A percentile compares a stretch with the other conserved stretches of the same genome.
Conservation (phyloP, 805 yeast species). For the Candida namnaoensis region DNA sequence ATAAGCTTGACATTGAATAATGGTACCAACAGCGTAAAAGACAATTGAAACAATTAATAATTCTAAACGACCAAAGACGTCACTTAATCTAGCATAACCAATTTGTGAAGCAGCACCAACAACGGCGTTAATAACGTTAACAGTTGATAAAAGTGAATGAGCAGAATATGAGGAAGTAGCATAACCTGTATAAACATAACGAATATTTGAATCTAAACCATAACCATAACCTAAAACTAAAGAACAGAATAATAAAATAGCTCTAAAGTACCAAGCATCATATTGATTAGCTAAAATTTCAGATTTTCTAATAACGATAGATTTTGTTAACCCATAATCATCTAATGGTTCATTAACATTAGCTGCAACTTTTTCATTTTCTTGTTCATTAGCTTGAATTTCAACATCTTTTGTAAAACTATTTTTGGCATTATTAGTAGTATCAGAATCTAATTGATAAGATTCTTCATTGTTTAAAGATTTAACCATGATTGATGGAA, state of each 20-base stretch:
- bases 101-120: slow-evolving; percentile 63
- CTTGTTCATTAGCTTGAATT: too few species aligned
- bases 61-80: slow-evolving; percentile 58
- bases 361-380: too few species aligned
- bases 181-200: slow-evolving; percentile 39
- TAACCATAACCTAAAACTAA: slow-evolving; percentile 46
- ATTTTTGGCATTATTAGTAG: too few species aligned
- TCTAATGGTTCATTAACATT: background rate
- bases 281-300: slow-evolving; percentile 43
- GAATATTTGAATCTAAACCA: slow-evolving; percentile 42
- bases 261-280: slow-evolving; percentile 22
- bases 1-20: slow-evolving; percentile 52
- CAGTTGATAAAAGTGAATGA: slow-evolving; percentile 51
- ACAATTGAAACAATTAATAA: slow-evolving; percentile 38
- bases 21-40: slow-evolving; percentile 54
- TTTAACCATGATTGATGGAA: too few species aligned
- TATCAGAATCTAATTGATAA: too few species aligned
- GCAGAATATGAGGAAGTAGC: slow-evolving; percentile 46
- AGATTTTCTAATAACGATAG: slow-evolving; percentile 38
- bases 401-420: too few species aligned
- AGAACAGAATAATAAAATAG: slow-evolving; percentile 31
- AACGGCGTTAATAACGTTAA: slow-evolving; percentile 48
- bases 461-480: too few species aligned
- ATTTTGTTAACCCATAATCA: slow-evolving; percentile 15
- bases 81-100: slow-evolving; percentile 54